A percentile compares a stretch with the other conserved stretches of the same genome.
Evolutionary conservation across 2,329 filamentous ascomycete genomes (phyloP).

Genomic region (Elsinoe fawcettii): DNA sequence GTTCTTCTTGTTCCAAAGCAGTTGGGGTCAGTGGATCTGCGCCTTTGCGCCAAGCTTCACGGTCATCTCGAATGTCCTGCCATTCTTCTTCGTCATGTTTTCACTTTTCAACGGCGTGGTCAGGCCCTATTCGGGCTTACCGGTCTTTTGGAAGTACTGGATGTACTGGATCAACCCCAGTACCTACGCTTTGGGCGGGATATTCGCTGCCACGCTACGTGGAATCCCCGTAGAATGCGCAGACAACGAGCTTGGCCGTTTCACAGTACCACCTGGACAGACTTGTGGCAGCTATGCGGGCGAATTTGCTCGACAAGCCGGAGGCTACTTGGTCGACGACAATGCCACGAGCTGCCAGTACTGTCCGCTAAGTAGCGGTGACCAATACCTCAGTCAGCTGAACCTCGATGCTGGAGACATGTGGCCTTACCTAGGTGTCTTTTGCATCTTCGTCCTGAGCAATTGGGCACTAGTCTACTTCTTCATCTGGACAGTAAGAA

Average conservation of each 20-base stretch:
- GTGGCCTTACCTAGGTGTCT: conserved; percentile 67
- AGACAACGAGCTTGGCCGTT: conserved; percentile 31
- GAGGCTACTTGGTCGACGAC: conserved; percentile 55
- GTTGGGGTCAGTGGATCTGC: conserved; percentile 78
- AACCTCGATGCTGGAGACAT: conserved; percentile 53
- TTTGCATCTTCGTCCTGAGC: conserved; percentile 60
- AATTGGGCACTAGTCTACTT: conserved; percentile 64
- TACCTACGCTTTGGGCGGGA: conserved; percentile 65
- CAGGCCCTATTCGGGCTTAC: conserved; percentile 56
- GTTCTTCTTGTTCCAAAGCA: conserved; percentile 67
- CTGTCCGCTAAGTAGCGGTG: conserved; percentile 58
- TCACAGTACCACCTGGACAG: conserved; percentile 30
- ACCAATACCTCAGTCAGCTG: conserved; percentile 56
- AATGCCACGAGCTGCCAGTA: conserved; percentile 59
- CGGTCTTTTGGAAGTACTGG: conserved; percentile 67
- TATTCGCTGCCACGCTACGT: conserved; percentile 56
- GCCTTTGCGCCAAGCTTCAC: conserved; percentile 74
- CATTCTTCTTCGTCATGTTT: conserved; percentile 76
- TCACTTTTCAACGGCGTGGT: conserved; percentile 71
- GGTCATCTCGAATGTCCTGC: conserved; percentile 66
- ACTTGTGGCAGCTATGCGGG: conserved; percentile 36
- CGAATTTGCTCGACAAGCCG: conserved; percentile 28
- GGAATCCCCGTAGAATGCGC: conserved; percentile 42
- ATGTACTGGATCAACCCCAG: conserved; percentile 61
- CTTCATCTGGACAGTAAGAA: conserved; percentile 66